Percentiles rank a stretch among this genome's conserved stretches.
Evolutionary conservation across 139 green algal genomes (phyloP).

Genomic region (Chlamydomonas eustigma): DNA sequence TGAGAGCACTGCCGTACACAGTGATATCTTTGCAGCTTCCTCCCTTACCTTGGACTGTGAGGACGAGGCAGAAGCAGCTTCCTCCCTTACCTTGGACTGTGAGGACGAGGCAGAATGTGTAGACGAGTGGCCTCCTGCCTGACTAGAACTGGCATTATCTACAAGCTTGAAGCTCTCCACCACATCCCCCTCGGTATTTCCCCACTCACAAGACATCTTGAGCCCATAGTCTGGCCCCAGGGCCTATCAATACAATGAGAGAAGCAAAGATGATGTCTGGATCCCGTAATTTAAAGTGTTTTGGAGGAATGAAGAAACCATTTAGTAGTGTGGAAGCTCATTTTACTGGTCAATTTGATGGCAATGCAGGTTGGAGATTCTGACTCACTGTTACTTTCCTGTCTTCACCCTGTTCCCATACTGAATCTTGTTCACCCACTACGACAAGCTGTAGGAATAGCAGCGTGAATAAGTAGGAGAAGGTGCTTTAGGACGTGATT

Average conservation of each 20-base stretch:
- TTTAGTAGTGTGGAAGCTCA: background rate
- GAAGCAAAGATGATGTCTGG: no score
- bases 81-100: no score
- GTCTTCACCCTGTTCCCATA: slow-evolving; percentile 67
- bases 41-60: no score
- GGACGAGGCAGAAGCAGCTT: no score
- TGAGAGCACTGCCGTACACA: no score
- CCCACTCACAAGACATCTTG: slow-evolving; percentile 37
- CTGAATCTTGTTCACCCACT: no score
- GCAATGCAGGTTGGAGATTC: background rate
- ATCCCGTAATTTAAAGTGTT: no score
- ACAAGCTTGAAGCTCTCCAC: slow-evolving; percentile 15
- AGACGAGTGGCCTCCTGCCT: background rate
- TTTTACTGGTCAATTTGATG: background rate
- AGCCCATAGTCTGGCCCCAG: slow-evolving; percentile 36
- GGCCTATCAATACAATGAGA: slow-evolving; percentile 24
- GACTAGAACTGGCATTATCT: background rate
- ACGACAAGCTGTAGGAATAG: slow-evolving; percentile 40
- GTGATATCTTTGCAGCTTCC: no score
- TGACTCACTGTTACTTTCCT: slow-evolving; percentile 49
- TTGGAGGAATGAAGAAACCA: background rate
- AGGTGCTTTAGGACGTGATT: background rate
- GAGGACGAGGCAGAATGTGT: background rate
- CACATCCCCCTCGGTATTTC: background rate
- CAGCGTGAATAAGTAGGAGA: background rate